Conservation (phyloP, 768 basidiomycete genomes). For the Lepiota brunneoincarnata region DNA sequence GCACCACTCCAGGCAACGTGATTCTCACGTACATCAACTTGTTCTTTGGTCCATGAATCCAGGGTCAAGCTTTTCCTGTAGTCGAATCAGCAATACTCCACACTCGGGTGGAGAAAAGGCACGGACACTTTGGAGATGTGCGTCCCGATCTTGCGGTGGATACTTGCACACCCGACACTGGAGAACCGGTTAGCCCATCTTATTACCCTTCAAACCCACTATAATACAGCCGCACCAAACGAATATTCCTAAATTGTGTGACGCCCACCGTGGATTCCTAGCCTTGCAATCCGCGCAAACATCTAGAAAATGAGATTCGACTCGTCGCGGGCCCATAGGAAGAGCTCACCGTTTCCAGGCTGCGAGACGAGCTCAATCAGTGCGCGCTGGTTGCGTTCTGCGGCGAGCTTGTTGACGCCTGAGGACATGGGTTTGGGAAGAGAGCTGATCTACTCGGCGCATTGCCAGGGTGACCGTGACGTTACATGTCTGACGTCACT, state of each 20-base stretch:
- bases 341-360: conserved; percentile 78
- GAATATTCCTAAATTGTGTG: conserved; percentile 85
- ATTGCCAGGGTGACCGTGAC: conserved; percentile 3
- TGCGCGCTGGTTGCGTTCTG: conserved; percentile 62
- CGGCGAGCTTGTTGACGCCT: conserved; percentile 52
- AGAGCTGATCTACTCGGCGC: not conserved
- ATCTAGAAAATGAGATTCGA: conserved; percentile 44
- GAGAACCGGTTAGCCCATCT: not conserved
- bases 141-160: conserved; percentile 93
- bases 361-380: conserved; percentile 66
- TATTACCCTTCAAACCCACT: conserved; percentile 8
- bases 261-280: conserved; percentile 87
- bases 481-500: not conserved
- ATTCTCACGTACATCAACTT: conserved; percentile 65
- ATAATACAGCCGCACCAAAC: conserved; percentile 56
- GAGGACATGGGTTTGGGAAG: conserved; percentile 28
- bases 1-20: conserved; percentile 8
- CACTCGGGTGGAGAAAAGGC: not conserved
- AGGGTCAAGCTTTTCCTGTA: conserved; percentile 85
- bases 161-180: conserved; percentile 84
- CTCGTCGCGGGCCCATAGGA: conserved; percentile 1
- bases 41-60: conserved; percentile 86
- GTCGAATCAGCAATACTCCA: not conserved
- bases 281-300: conserved; percentile 90
- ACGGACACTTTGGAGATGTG: conserved; percentile 92